Conservation (phyloP, 2,329 filamentous ascomycete species). For the Metarhizium guizhouense region DNA sequence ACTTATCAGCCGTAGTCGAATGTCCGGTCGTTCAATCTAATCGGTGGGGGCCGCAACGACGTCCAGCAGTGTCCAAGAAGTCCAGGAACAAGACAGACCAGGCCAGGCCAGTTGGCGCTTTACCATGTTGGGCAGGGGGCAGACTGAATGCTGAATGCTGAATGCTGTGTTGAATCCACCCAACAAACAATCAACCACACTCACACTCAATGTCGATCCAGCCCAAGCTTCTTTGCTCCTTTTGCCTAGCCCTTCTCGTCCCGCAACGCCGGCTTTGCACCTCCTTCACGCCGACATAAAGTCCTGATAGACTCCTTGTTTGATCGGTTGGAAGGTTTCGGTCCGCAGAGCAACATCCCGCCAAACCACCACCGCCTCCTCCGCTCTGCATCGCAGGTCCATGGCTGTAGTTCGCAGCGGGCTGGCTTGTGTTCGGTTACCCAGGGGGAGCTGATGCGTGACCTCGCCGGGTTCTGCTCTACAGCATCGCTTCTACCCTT, state of each 20-base stretch:
- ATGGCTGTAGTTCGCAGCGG: slow-evolving; percentile 9
- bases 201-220: not conserved
- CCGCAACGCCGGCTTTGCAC: too few relatives aligned
- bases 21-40: too few relatives aligned
- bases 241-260: too few relatives aligned
- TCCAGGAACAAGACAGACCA: too few relatives aligned
- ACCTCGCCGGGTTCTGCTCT: slow-evolving; percentile 2
- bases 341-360: not conserved
- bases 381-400: slow-evolving; percentile 6
- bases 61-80: too few relatives aligned
- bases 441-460: slow-evolving; percentile 6
- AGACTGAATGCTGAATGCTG: too few relatives aligned
- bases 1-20: too few relatives aligned
- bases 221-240: too few relatives aligned
- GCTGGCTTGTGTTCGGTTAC: not conserved
- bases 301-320: too few relatives aligned
- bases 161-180: not conserved
- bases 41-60: too few relatives aligned
- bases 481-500: slow-evolving; percentile 1
- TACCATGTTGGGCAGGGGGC: too few relatives aligned
- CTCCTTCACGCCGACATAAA: too few relatives aligned
- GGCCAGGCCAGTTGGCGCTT: not conserved
- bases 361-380: not conserved
- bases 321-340: not conserved
- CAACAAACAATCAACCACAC: not conserved